phyloP scores from a whole-genome alignment of 1,139 yeast species.

The Suhomyces kunorum region DNA sequence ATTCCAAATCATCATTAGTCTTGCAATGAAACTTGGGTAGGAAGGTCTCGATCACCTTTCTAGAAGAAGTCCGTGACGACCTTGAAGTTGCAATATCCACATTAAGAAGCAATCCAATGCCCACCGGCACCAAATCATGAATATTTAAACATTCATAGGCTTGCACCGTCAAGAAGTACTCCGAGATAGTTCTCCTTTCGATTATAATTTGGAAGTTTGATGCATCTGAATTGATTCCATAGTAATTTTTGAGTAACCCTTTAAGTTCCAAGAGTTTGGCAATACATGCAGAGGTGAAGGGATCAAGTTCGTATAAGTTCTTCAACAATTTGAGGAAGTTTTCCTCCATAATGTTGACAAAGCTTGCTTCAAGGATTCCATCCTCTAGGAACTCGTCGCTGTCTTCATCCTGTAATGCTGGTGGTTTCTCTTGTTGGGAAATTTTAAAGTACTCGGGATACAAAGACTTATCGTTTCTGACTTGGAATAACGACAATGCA shows the following conservation, averaged over 20 bases:
- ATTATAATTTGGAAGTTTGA: constrained; percentile 17
- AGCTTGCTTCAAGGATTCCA: constrained; percentile 52
- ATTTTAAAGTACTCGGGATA: constrained; percentile 37
- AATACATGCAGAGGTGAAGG: constrained; percentile 66
- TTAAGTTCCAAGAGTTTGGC: constrained; percentile 66
- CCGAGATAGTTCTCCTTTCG: constrained; percentile 51
- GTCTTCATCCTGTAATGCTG: constrained; percentile 20
- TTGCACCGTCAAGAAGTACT: constrained; percentile 59
- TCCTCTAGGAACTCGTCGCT: constrained; percentile 26
- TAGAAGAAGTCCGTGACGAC: constrained; percentile 26
- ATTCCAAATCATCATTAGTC: constrained; percentile 75
- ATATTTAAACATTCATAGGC: constrained; percentile 56
- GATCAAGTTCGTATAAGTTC: constrained; percentile 61
- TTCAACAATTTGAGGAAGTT: constrained; percentile 61
- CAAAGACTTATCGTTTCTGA: constrained; percentile 43
- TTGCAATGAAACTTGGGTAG: constrained; percentile 61
- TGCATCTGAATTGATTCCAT: constrained; percentile 20
- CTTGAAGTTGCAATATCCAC: constrained; percentile 28
- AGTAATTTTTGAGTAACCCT: constrained; percentile 58
- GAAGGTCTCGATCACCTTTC: constrained; percentile 55
- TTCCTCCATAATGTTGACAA: constrained; percentile 59
- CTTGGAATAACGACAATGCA: constrained; percentile 62
- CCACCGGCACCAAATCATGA: constrained; percentile 62
- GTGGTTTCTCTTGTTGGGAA: constrained; percentile 40
- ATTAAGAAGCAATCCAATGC: constrained; percentile 54